These are phyloP conservation scores for Colletotrichum echinochloae DNA, from an alignment of 2,329 filamentous ascomycete species.

Conservation along the genomic window DNA sequence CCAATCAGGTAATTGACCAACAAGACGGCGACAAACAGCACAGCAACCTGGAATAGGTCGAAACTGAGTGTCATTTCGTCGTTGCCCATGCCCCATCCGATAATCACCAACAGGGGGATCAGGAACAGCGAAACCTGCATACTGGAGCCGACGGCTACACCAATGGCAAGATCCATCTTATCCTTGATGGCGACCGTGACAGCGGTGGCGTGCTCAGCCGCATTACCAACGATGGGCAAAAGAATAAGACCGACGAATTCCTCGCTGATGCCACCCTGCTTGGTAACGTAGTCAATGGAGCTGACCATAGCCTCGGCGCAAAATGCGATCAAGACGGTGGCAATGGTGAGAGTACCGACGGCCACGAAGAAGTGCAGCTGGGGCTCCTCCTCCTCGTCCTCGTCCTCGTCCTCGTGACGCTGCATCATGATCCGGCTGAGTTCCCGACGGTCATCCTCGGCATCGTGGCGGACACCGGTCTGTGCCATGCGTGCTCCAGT, in stretches of 20 bases:
- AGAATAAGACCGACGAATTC: constrained; percentile 86
- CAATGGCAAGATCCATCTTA: constrained; percentile 87
- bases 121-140: constrained; percentile 87
- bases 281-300: constrained; percentile 76
- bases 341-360: constrained; percentile 75
- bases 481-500: constrained; percentile 55
- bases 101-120: constrained; percentile 80
- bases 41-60: constrained; percentile 89
- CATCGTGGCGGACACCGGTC: constrained; percentile 46
- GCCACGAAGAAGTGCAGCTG: constrained; percentile 80
- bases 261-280: constrained; percentile 70
- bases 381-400: constrained; percentile 80
- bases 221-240: constrained; percentile 85
- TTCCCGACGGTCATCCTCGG: constrained; percentile 54
- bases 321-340: constrained; percentile 83
- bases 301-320: constrained; percentile 85
- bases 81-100: constrained; percentile 80
- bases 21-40: constrained; percentile 84
- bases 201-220: constrained; percentile 84
- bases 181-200: constrained; percentile 85
- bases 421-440: constrained; percentile 60
- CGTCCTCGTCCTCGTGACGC: constrained; percentile 62
- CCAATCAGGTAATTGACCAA: constrained; percentile 88
- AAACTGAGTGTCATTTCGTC: constrained; percentile 86
- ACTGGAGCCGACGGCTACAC: constrained; percentile 82